Evolutionary conservation across 306 rosid genomes (phyloP).

Genomic region (Ceratonia siliqua): DNA sequence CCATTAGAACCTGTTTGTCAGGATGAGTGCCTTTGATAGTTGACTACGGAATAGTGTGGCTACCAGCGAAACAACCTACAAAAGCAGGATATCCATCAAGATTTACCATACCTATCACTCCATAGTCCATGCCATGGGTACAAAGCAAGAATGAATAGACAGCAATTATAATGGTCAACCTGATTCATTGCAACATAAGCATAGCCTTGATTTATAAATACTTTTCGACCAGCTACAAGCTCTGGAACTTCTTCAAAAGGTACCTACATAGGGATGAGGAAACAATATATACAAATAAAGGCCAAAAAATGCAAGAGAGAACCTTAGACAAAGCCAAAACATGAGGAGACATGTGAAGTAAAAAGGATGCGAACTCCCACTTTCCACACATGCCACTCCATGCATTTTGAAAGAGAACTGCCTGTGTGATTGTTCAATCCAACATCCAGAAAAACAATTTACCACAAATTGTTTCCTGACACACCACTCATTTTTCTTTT

Average conservation of each 20-base stretch:
- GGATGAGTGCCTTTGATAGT: constrained; percentile 74
- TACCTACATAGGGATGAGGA: constrained; percentile 55
- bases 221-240: constrained; percentile 87
- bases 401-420: not conserved
- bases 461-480: not conserved
- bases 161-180: constrained; percentile 49
- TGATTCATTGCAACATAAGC: constrained; percentile 86
- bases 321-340: not conserved
- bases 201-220: constrained; percentile 72
- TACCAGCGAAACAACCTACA: constrained; percentile 78
- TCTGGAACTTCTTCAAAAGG: constrained; percentile 97
- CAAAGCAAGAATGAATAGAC: constrained; percentile 20
- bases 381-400: not conserved
- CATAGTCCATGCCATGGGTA: too few relatives aligned
- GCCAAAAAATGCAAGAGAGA: constrained; percentile 23
- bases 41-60: constrained; percentile 80
- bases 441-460: constrained; percentile 11
- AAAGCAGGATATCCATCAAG: constrained; percentile 17
- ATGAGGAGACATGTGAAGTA: not conserved
- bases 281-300: constrained; percentile 14
- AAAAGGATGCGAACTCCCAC: constrained; percentile 1
- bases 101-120: constrained; percentile 18
- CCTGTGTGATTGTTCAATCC: constrained; percentile 19
- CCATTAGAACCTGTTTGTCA: constrained; percentile 77
- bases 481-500: not conserved